These are phyloP conservation scores for Penicillium brevicompactum DNA, from an alignment of 2,329 filamentous ascomycete genomes.

Conservation along the genomic window DNA sequence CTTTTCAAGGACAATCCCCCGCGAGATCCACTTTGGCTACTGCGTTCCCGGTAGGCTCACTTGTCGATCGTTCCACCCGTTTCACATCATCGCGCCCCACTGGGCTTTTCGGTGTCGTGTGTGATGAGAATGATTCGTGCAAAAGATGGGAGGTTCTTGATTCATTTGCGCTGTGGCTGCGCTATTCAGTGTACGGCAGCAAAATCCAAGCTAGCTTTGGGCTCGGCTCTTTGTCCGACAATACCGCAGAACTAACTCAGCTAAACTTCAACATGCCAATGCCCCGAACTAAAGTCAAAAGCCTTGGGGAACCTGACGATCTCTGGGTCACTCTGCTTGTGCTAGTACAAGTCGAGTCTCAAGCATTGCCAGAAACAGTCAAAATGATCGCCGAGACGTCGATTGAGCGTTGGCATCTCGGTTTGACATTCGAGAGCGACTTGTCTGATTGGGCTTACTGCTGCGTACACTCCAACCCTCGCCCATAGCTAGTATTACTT, in stretches of 20 bases:
- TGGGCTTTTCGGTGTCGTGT: not conserved
- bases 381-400: not conserved
- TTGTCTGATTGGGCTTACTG: not conserved
- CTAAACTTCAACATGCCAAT: not conserved
- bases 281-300: not conserved
- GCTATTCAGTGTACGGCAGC: not conserved
- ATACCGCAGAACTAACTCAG: not conserved
- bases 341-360: not conserved
- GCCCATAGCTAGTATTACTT: not conserved
- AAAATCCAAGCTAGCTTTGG: not conserved
- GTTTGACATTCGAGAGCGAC: not conserved
- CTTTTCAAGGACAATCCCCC: slow-evolving; percentile 17
- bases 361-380: not conserved
- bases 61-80: not conserved
- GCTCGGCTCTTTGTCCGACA: not conserved
- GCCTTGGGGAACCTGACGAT: not conserved
- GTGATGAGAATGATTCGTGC: not conserved
- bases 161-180: not conserved
- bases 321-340: not conserved
- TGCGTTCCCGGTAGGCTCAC: not conserved
- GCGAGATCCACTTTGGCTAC: not conserved
- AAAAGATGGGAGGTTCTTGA: not conserved
- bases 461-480: not conserved
- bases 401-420: not conserved
- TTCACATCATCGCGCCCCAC: not conserved